A percentile compares a stretch with the other conserved stretches of the same genome.
These are phyloP conservation scores for Helenozyma baotianmanensis DNA, from an alignment of 805 yeast species.

Conservation along the genomic window DNA sequence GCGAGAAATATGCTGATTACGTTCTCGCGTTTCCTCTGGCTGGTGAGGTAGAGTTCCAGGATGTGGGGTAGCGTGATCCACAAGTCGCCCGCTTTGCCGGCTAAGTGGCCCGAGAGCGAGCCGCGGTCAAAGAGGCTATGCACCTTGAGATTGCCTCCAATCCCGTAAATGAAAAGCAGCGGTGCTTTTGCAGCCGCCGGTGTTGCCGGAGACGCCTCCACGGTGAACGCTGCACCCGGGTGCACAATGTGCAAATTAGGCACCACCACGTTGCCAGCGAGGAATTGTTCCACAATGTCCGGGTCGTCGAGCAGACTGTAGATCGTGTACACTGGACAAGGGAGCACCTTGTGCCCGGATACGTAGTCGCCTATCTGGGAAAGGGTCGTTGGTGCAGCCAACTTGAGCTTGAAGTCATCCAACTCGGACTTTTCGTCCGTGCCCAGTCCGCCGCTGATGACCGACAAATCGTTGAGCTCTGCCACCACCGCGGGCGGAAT, in stretches of 20 bases:
- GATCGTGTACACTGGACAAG: slow-evolving; percentile 71
- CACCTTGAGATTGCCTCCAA: slow-evolving; percentile 68
- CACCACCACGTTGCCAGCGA: slow-evolving; percentile 42
- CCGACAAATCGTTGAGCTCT: slow-evolving; percentile 49
- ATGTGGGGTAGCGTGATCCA: slow-evolving; percentile 73
- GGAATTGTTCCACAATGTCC: slow-evolving; percentile 57
- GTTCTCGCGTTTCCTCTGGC: neutral
- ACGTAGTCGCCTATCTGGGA: slow-evolving; percentile 19
- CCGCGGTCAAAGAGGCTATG: slow-evolving; percentile 59
- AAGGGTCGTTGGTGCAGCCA: neutral
- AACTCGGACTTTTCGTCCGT: neutral
- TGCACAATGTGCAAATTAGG: no score
- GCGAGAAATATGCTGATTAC: slow-evolving; percentile 55
- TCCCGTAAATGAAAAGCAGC: slow-evolving; percentile 53
- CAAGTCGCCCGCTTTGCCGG: slow-evolving; percentile 49
- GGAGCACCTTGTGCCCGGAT: slow-evolving; percentile 35
- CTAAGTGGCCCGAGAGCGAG: slow-evolving; percentile 8
- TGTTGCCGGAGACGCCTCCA: no score
- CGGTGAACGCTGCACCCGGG: no score
- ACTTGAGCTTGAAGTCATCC: neutral
- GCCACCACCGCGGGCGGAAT: slow-evolving; percentile 46
- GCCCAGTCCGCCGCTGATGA: slow-evolving; percentile 18
- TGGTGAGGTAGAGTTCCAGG: slow-evolving; percentile 47
- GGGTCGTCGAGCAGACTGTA: slow-evolving; percentile 77
- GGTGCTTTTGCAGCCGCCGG: no score